Percentiles rank a stretch among this genome's conserved stretches.
These are phyloP conservation scores for Penicillium sp. DNA, from an alignment of 2,329 filamentous ascomycete species.

Conservation along the genomic window DNA sequence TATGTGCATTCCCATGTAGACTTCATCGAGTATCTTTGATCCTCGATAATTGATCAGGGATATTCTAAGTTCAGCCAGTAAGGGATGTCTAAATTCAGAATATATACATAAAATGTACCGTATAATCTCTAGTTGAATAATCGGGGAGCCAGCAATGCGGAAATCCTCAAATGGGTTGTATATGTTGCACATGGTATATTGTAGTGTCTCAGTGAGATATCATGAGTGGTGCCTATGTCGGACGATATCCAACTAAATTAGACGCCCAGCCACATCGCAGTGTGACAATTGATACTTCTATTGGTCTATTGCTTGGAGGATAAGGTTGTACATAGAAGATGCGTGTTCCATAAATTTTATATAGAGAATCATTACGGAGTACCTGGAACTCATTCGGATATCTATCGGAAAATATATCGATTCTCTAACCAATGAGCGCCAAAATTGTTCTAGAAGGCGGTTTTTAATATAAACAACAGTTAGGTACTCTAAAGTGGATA, in stretches of 20 bases:
- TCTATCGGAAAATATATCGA: neutral
- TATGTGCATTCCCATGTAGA: neutral
- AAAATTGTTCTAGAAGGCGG: conserved; percentile 25
- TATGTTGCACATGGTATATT: too few relatives aligned
- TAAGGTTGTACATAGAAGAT: neutral
- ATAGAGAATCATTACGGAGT: neutral
- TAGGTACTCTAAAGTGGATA: conserved; percentile 6
- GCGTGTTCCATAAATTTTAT: too few relatives aligned
- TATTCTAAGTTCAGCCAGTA: neutral
- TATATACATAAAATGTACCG: too few relatives aligned
- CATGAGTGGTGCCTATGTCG: conserved; percentile 1
- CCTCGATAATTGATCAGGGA: neutral
- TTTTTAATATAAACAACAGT: conserved; percentile 12
- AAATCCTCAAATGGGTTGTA: too few relatives aligned
- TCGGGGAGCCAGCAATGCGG: neutral
- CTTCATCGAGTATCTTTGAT: neutral
- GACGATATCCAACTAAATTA: conserved; percentile 18
- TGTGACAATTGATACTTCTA: neutral
- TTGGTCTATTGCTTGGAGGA: neutral
- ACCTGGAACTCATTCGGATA: neutral
- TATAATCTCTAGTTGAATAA: neutral
- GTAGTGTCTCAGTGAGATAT: too few relatives aligned
- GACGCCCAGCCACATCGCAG: conserved; percentile 1
- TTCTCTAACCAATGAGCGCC: conserved; percentile 7
- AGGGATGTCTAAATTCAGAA: neutral